Evolutionary conservation across 495 filamentous ascomycete genomes (phyloP), one percentile per base, ranked within the genome.

Genomic region (Daldinia grandis): DNA sequence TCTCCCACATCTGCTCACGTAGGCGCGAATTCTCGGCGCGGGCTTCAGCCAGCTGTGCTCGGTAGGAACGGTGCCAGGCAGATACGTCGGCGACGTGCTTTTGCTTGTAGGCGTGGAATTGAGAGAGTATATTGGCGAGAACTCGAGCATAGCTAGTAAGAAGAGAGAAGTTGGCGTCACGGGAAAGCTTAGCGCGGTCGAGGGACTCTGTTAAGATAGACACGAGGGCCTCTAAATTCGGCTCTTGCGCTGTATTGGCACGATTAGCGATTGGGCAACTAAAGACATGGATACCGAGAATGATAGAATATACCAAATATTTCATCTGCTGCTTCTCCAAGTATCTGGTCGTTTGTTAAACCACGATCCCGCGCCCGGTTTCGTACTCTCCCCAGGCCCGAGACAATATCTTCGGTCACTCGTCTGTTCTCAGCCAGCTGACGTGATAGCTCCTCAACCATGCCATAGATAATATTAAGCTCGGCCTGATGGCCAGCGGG

Each of bases 401-500:
- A 81, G 12, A 95, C 89, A 60, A 97, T 90, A 42, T 87, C 88
- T 66, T 89, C 88, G 7, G 92, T 90, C 56, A 91, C 87, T 60
- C 91, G 89, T 59, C 92, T 87, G 77, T 95, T 97, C 44, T 91
- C 87, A 72, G 89, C 89, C 19, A 94, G 83, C 63, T 92, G 86
- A 25, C 89, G 87, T 65, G 90, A 92, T 69, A 97, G 81, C 76
- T 95, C 91, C 62, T 94, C 84, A 17, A 97, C 90, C 87, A 94
- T 91, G 51, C 89, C 85, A 76, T 93, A 94, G 47, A 97, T 87
- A 76, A 92, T 90, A 74, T 93, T 92, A 66, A 95, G 87, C 76
- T 97, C 93, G 81, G 92, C 91, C 81, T 95, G 91, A 73, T 95
- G 92, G 19, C 93, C 92, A 24, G 92, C 92, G 61, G 90, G 91